Evolutionary conservation across 2,329 filamentous ascomycete species (phyloP).

Genomic region (Daldinia eschscholtzii): DNA sequence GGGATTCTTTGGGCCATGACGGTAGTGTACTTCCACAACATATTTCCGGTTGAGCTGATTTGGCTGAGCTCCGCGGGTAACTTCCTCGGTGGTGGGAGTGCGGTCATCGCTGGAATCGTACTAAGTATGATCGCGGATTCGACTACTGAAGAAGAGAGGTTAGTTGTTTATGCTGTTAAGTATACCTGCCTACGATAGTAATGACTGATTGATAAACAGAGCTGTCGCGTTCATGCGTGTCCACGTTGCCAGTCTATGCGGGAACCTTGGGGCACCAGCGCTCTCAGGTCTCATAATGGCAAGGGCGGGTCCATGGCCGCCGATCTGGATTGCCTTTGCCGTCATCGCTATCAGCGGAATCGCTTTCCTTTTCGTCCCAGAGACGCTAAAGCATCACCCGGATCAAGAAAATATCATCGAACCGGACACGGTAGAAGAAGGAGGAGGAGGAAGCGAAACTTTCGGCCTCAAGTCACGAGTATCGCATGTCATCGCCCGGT

Average conservation of each 20-base stretch:
- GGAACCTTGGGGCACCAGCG: slow-evolving; percentile 50
- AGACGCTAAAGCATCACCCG: slow-evolving; percentile 44
- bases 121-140: slow-evolving; percentile 56
- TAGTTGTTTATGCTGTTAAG: slow-evolving; percentile 1
- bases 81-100: slow-evolving; percentile 55
- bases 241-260: slow-evolving; percentile 65
- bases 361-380: slow-evolving; percentile 48
- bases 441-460: slow-evolving; percentile 2
- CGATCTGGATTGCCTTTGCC: slow-evolving; percentile 41
- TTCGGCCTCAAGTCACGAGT: slow-evolving; percentile 29
- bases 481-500: slow-evolving; percentile 36
- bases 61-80: slow-evolving; percentile 52
- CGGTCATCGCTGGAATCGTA: slow-evolving; percentile 51
- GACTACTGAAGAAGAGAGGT: slow-evolving; percentile 54
- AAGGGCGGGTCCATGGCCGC: slow-evolving; percentile 48
- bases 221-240: slow-evolving; percentile 62
- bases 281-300: slow-evolving; percentile 50
- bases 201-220: slow-evolving; percentile 43
- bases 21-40: slow-evolving; percentile 52
- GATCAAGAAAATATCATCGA: slow-evolving; percentile 12
- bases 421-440: slow-evolving; percentile 11
- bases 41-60: slow-evolving; percentile 53
- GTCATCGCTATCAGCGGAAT: slow-evolving; percentile 36
- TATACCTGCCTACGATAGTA: not conserved
- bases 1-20: slow-evolving; percentile 46